phyloP scores from a whole-genome alignment of 345 rosid genomes.

The Clausena lansium region DNA sequence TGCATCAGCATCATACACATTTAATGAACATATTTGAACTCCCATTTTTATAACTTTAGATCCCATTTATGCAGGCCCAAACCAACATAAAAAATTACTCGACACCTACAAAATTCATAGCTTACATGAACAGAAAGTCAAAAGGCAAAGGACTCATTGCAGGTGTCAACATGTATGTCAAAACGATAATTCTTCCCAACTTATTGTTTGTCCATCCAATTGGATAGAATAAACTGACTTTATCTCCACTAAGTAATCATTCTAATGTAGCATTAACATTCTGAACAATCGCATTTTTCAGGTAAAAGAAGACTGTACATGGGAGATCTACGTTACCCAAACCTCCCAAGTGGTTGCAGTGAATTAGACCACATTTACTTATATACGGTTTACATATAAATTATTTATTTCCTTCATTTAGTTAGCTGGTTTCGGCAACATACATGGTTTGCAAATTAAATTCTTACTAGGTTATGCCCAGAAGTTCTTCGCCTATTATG shows the following conservation, averaged over 20 bases:
- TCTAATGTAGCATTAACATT: not conserved
- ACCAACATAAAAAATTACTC: constrained; percentile 17
- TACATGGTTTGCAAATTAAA: not conserved
- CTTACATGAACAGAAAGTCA: constrained; percentile 16
- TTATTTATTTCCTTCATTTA: constrained; percentile 1
- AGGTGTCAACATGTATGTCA: constrained; percentile 40
- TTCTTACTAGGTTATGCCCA: not conserved
- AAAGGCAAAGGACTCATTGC: constrained; percentile 14
- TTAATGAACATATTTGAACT: not conserved
- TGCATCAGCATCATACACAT: not conserved
- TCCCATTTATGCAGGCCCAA: constrained; percentile 25
- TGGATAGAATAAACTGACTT: not conserved
- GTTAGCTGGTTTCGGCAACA: not conserved
- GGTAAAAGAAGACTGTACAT: constrained; percentile 37
- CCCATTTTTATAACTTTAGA: not conserved
- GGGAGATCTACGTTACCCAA: constrained; percentile 30
- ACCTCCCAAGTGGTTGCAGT: constrained; percentile 48
- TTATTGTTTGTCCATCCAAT: not conserved
- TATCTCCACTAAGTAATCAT: not conserved
- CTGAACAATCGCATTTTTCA: constrained; percentile 22
- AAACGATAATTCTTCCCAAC: not conserved
- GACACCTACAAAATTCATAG: constrained; percentile 35
- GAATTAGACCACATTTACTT: constrained; percentile 14
- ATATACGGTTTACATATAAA: not conserved
- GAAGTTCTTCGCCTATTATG: not conserved